A percentile compares a stretch with the other conserved stretches of the same genome.
Evolutionary conservation across 805 yeast species (phyloP).

Genomic region (Teunomyces funiuensis): DNA sequence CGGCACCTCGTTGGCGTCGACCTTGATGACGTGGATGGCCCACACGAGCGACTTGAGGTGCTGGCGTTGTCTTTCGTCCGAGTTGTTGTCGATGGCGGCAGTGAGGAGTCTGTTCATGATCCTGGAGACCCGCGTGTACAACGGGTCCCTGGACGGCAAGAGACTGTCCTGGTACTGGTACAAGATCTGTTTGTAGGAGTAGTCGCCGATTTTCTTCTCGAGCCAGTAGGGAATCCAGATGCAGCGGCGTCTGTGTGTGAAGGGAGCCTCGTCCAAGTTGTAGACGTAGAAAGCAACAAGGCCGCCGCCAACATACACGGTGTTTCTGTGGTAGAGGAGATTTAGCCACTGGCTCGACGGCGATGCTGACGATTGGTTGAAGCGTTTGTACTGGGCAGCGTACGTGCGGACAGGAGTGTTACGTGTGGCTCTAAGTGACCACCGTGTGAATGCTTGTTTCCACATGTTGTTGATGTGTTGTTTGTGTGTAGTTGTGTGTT

Average conservation of each 20-base stretch:
- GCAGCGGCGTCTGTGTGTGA: slow-evolving; percentile 68
- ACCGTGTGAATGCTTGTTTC: too few species aligned
- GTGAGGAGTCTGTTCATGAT: slow-evolving; percentile 66
- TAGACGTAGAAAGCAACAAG: slow-evolving; percentile 21
- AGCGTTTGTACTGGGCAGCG: slow-evolving; percentile 22
- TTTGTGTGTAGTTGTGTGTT: too few species aligned
- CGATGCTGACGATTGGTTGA: slow-evolving; percentile 10
- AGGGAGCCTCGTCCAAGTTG: slow-evolving; percentile 77
- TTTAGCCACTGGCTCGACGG: slow-evolving; percentile 1
- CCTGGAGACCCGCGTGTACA: slow-evolving; percentile 50
- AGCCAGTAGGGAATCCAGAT: slow-evolving; percentile 68
- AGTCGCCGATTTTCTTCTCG: slow-evolving; percentile 62
- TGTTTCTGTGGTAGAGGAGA: slow-evolving; percentile 23
- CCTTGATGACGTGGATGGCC: slow-evolving; percentile 68
- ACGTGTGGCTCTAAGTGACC: neutral
- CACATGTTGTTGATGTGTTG: neutral
- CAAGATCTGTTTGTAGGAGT: slow-evolving; percentile 61
- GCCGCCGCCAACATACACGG: slow-evolving; percentile 32
- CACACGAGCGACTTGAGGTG: slow-evolving; percentile 53
- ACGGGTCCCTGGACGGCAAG: slow-evolving; percentile 64
- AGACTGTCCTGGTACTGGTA: slow-evolving; percentile 51
- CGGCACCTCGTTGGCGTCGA: slow-evolving; percentile 66
- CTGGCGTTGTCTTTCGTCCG: slow-evolving; percentile 33
- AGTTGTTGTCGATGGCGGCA: slow-evolving; percentile 42
- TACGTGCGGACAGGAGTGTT: neutral